Base-by-base conservation (phyloP, 768 basidiomycete genomes). In the Mycena epipterygia region DNA sequence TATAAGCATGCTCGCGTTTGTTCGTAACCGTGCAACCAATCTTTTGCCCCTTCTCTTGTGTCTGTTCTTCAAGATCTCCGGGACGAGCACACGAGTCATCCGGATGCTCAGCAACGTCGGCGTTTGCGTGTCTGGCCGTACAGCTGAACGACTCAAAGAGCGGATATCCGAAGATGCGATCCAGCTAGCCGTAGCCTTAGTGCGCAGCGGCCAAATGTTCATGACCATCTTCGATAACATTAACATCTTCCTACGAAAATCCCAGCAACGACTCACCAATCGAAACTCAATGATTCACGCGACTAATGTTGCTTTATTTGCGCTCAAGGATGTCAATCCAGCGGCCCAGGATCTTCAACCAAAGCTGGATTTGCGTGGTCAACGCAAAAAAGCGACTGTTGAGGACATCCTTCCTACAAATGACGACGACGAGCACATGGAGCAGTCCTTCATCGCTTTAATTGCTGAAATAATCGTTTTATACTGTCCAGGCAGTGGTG, bases 211-310 rank as follows among this genome's bases (percentile, higher is more conserved):
- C 19, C 29, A 65, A 27, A 64, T 73, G 17, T 76, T 71, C 41
- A 64, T 61, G 30, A 65, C 62, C 21, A 74, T 79, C 30, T 81
- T 79, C 66, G 77, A 81, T 59, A 81, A 81, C 57, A 79, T 81
- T 76, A 81, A 81, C 48, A 71, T 81, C 33, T 80, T 75, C 56
- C 64, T 80, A 1, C 75, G 77, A 29, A 80, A 81, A 68, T 75
- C 65, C 25, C 72, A 80, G 51, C 80, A 81, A 55, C 71, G 76
- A 13, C 16, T 81, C 19, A 74, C 73, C 8, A 81, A 79, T 58
- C 62, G 64, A 21, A 78, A 81, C 57, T 49, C 67, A 7, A 79
- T 80, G 77, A 77, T 80, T 9, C 73, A 78, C 49, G 75, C 76
- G 0, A 79, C 79, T 0, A 81, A 80, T 58, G 55, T 53, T 5